Evolutionary conservation across 2,329 filamentous ascomycete genomes (phyloP), one percentile per base, ranked within the genome.

Genomic region (Stemphylium beticola): DNA sequence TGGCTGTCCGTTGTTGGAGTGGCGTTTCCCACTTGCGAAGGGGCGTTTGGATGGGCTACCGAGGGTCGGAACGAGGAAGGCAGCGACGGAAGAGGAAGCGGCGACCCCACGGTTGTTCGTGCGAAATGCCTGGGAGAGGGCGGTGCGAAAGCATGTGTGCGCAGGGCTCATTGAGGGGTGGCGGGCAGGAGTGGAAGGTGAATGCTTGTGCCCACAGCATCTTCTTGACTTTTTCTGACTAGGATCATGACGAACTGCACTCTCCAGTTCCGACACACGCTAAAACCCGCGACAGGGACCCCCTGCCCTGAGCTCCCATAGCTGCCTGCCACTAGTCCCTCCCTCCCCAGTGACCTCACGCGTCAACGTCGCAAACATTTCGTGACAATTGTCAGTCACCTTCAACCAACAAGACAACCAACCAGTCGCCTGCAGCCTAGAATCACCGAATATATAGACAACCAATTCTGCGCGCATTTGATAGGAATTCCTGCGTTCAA

Each of bases 101-200:
- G 64, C 60, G 41, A 53, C 34, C 32, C 60, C 62, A 32, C 61
- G 47, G 34, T 39, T 57, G 46, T 68, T 61, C 42, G 66, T 58
- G 54, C 71, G 71, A 51, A 75, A 76, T 53, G 72, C 66, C 64
- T 71, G 73, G 57, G 60, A 61, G 49, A 75, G 66, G 62, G 67
- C 71, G 64, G 65, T 74, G 62, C 72, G 67, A 59, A 74, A 67
- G 57, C 71, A 75, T 59, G 64, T 64, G 62, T 74, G 72, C 57
- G 67, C 69, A 68, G 71, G 56, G 71, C 70, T 67, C 74, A 76
- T 76, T 70, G 72, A 71, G 57, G 58, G 57, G 54, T 57, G 53
- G 47, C 57, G 44, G 38, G 22, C 47, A 40, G 56, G 49, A 43
- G 58, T 52, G 50, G 51, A 53, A 49, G 47, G 60, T 64, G 55